These are phyloP conservation scores for Cyathus striatus DNA, from an alignment of 768 basidiomycete species.

Conservation along the genomic window DNA sequence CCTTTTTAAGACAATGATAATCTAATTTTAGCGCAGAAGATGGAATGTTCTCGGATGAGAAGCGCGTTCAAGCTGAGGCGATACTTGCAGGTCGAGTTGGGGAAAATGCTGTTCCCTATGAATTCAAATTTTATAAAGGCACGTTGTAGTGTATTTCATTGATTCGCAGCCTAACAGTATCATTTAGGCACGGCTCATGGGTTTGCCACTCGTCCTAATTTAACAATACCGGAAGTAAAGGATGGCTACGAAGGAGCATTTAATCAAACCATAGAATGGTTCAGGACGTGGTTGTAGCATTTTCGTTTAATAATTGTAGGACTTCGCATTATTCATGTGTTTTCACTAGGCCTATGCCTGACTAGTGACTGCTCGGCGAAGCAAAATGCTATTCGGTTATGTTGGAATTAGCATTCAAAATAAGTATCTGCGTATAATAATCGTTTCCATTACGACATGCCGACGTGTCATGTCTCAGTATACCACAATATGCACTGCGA, in stretches of 20 bases:
- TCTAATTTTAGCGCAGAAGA: background rate
- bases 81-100: background rate
- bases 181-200: slow-evolving; percentile 17
- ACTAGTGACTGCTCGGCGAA: no score
- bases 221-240: slow-evolving; percentile 15
- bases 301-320: no score
- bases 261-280: slow-evolving; percentile 17
- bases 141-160: background rate
- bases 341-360: no score
- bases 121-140: background rate
- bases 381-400: no score
- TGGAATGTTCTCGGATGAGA: background rate
- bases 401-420: no score
- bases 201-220: slow-evolving; percentile 18
- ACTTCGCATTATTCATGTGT: no score
- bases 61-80: background rate
- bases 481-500: no score
- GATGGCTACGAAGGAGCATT: slow-evolving; percentile 18
- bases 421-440: no score
- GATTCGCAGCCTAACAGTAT: background rate
- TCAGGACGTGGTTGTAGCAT: no score
- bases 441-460: no score
- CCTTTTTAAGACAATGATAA: slow-evolving; percentile 18
- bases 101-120: background rate
- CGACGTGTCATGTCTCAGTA: no score